A percentile compares a stretch with the other conserved stretches of the same genome.
These are phyloP conservation scores for Vigna hirtella DNA, from an alignment of 306 rosid genomes.

Conservation along the genomic window DNA sequence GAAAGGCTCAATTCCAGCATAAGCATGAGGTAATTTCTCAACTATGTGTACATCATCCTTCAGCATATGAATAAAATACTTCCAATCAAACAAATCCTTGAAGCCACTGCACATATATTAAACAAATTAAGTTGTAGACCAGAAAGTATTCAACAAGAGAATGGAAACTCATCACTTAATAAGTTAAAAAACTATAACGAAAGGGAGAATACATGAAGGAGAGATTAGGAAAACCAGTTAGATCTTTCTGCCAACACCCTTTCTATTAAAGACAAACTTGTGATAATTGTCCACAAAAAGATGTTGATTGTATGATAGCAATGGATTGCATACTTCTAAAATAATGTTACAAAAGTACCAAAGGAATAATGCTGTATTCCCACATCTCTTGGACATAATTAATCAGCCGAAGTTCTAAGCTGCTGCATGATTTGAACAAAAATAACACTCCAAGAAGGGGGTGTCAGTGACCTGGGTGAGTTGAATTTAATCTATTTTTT, in stretches of 20 bases:
- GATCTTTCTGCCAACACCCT: constrained; percentile 10
- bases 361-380: constrained; percentile 31
- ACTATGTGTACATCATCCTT: constrained; percentile 86
- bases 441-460: not conserved
- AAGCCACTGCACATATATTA: constrained; percentile 72
- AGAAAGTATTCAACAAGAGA: constrained; percentile 26
- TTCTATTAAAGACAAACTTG: not conserved
- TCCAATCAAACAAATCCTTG: constrained; percentile 97
- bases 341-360: constrained; percentile 5
- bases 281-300: constrained; percentile 21
- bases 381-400: constrained; percentile 19
- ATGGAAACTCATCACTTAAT: constrained; percentile 32
- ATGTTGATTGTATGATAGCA: constrained; percentile 6
- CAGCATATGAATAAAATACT: constrained; percentile 78
- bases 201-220: not conserved
- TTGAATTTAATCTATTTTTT: too few species aligned
- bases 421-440: constrained; percentile 39
- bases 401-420: constrained; percentile 26
- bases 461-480: too few species aligned
- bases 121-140: constrained; percentile 36
- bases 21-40: constrained; percentile 76
- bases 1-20: constrained; percentile 75
- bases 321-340: constrained; percentile 14
- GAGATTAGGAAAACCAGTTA: constrained; percentile 18
- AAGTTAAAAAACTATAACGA: constrained; percentile 6